Percentiles rank a stretch among this genome's conserved stretches.
Evolutionary conservation across 2,329 filamentous ascomycete species (phyloP).

Genomic region (Cladorrhinum sp.): DNA sequence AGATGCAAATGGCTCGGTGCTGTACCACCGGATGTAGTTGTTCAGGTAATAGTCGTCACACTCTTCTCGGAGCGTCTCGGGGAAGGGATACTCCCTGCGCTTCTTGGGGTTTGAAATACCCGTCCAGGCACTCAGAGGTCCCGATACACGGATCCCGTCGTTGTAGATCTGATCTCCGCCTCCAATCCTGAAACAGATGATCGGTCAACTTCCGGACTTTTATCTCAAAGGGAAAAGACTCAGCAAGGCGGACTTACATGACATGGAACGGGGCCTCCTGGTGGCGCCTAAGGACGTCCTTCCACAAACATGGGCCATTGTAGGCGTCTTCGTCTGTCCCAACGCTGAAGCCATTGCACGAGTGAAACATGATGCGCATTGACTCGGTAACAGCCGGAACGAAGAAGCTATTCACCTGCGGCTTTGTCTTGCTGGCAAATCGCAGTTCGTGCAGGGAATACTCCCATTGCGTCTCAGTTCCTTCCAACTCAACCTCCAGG

Average conservation of each 20-base stretch:
- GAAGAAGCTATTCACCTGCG: conserved; percentile 69
- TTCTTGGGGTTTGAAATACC: conserved; percentile 78
- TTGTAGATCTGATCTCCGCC: conserved; percentile 98
- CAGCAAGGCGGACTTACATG: conserved; percentile 51
- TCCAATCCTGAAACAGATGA: conserved; percentile 60
- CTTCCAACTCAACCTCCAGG: conserved; percentile 70
- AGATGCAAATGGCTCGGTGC: conserved; percentile 76
- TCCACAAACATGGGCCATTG: conserved; percentile 91
- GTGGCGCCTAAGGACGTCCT: conserved; percentile 84
- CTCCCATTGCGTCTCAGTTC: conserved; percentile 70
- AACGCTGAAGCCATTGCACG: conserved; percentile 93
- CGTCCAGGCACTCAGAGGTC: conserved; percentile 80
- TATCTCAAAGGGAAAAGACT: neutral
- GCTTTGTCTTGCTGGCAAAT: conserved; percentile 56
- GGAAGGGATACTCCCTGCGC: conserved; percentile 75
- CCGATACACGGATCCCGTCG: conserved; percentile 81
- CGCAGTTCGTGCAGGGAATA: conserved; percentile 69
- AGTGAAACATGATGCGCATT: conserved; percentile 99
- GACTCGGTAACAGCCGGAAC: conserved; percentile 78
- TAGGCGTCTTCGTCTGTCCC: conserved; percentile 82
- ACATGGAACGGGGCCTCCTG: conserved; percentile 83
- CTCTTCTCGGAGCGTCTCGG: conserved; percentile 72
- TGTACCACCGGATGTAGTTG: conserved; percentile 83
- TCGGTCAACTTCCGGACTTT: conserved; percentile 31
- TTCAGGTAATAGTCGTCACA: conserved; percentile 90